Conservation (phyloP, 2,329 filamentous ascomycete genomes). For the Thelonectria discophora region DNA sequence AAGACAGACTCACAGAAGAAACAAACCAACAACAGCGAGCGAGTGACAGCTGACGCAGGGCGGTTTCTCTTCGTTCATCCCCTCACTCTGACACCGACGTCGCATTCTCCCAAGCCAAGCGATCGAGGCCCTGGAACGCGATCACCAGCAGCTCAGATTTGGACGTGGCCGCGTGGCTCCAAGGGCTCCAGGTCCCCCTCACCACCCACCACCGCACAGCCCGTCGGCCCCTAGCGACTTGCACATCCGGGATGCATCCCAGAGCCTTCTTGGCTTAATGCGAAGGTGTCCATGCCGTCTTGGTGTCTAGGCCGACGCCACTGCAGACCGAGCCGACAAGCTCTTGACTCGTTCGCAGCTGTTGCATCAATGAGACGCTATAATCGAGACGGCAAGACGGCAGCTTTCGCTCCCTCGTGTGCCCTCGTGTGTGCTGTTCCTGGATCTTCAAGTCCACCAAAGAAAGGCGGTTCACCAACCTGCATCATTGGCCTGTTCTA, state of each 20-base stretch:
- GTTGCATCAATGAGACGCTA: not conserved
- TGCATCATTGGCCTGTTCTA: not conserved
- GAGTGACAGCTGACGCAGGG: not conserved
- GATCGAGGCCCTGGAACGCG: not conserved
- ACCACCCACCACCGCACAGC: not conserved
- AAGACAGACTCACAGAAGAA: not conserved
- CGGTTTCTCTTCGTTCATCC: too few relatives aligned
- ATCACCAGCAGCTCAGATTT: not conserved
- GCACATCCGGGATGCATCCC: not conserved
- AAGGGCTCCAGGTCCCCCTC: too few relatives aligned
- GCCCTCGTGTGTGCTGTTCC: not conserved
- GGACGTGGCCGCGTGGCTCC: constrained; percentile 6
- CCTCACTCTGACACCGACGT: not conserved
- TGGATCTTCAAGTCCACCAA: too few relatives aligned
- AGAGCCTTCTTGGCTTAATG: not conserved
- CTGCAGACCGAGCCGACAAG: not conserved
- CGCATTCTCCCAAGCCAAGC: not conserved
- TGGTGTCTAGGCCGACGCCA: constrained; percentile 1
- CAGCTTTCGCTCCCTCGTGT: too few relatives aligned
- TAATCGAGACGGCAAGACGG: not conserved
- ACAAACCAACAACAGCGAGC: not conserved
- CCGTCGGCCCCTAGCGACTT: not conserved
- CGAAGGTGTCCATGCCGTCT: not conserved
- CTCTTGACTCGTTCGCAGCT: not conserved
- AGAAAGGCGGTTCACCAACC: not conserved